These are phyloP conservation scores for bread wheat (Triticum aestivum) DNA, from an alignment of 176 grass and related monocot genomes.

Conservation along the genomic window DNA sequence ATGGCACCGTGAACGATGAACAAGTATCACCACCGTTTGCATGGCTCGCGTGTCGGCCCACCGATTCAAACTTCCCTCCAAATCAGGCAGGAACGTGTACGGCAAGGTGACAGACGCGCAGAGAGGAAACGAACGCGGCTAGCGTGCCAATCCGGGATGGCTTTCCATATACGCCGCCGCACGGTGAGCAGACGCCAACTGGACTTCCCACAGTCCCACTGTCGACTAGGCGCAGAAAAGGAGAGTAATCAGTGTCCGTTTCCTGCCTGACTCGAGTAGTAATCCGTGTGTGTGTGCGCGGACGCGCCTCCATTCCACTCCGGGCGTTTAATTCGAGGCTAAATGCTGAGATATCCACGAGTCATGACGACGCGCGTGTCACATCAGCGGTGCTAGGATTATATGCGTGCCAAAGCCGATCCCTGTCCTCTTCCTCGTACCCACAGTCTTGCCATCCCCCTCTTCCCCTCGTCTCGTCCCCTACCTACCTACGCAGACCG, in stretches of 20 bases:
- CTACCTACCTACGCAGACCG: background rate
- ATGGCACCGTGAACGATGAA: too few relatives aligned
- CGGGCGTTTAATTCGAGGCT: conserved; percentile 49
- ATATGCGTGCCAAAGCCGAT: background rate
- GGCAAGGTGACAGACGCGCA: background rate
- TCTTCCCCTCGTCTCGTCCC: conserved; percentile 31
- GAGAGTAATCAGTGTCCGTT: conserved; percentile 31
- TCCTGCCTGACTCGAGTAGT: background rate
- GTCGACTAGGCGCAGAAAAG: background rate
- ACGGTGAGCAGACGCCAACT: conserved; percentile 27
- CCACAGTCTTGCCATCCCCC: background rate
- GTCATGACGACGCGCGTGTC: background rate
- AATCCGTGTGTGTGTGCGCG: background rate
- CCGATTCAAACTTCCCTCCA: conserved; percentile 44
- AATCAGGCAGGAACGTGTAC: conserved; percentile 3
- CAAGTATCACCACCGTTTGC: too few relatives aligned
- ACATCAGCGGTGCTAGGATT: conserved; percentile 14
- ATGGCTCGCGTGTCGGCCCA: background rate
- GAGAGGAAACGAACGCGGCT: background rate
- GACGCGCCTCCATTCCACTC: too few relatives aligned
- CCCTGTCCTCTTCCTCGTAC: conserved; percentile 34
- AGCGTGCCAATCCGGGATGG: conserved; percentile 9
- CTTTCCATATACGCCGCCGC: conserved; percentile 28
- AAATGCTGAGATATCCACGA: background rate
- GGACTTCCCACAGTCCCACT: background rate